Evolutionary conservation across 2,329 filamentous ascomycete genomes (phyloP).

Genomic region (Ascochyta lentis): DNA sequence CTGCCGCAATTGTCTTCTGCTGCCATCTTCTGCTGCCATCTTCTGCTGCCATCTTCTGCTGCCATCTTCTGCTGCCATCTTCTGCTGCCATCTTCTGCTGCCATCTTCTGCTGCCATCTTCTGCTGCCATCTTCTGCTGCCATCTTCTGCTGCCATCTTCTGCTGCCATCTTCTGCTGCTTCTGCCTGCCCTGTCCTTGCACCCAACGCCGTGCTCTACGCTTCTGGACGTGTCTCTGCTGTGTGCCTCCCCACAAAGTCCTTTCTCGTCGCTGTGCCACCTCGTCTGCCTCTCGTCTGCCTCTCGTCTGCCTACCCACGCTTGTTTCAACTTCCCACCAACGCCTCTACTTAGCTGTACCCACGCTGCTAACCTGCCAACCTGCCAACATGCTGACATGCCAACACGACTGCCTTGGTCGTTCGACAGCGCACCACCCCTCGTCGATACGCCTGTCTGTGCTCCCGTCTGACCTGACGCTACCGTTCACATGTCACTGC

Average conservation of each 20-base stretch:
- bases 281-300: background rate
- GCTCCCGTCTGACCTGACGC: constrained; percentile 3
- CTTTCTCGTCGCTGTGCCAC: constrained; percentile 9
- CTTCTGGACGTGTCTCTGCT: constrained; percentile 16
- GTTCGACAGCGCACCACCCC: constrained; percentile 5
- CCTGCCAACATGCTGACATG: too few species aligned
- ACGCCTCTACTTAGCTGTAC: constrained; percentile 7
- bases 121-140: too few species aligned
- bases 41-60: too few species aligned
- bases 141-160: too few species aligned
- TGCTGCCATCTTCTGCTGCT: too few species aligned
- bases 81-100: too few species aligned
- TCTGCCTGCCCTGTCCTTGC: constrained; percentile 7
- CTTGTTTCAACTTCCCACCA: background rate
- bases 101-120: too few species aligned
- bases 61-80: too few species aligned
- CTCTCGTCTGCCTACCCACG: background rate
- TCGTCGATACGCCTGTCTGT: constrained; percentile 14
- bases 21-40: too few species aligned
- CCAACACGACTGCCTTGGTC: background rate
- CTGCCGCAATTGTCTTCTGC: background rate
- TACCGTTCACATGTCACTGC: background rate
- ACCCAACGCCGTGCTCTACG: constrained; percentile 15
- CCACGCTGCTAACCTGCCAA: constrained; percentile 2
- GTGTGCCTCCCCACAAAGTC: background rate